Conservation (phyloP, 306 rosid genomes). For the Malus orientalis region DNA sequence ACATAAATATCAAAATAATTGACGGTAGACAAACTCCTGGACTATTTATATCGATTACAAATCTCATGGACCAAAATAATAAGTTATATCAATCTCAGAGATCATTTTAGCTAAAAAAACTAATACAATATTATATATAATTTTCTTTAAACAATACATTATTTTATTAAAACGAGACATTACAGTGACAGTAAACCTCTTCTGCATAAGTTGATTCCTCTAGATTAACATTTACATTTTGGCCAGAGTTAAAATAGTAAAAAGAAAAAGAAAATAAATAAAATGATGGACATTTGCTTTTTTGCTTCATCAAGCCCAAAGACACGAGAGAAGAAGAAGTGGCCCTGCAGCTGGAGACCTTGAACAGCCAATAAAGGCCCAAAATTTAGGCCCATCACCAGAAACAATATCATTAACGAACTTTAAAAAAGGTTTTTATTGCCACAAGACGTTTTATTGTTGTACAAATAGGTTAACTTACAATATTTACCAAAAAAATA, state of each 20-base stretch:
- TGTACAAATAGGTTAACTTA: neutral
- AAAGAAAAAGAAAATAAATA: neutral
- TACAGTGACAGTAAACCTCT: no score
- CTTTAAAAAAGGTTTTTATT: neutral
- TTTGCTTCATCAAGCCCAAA: neutral
- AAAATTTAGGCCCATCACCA: neutral
- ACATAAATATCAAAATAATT: no score
- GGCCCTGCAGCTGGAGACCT: neutral
- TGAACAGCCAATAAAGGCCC: neutral
- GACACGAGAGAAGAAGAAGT: neutral
- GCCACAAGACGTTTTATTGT: neutral
- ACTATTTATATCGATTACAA: no score
- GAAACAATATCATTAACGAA: neutral
- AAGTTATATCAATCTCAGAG: no score
- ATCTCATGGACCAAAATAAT: fast-evolving
- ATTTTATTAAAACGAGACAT: no score
- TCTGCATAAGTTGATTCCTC: no score
- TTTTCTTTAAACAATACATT: no score
- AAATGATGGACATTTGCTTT: neutral
- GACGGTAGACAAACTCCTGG: no score
- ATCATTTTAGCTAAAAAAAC: no score
- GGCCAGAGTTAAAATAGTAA: neutral
- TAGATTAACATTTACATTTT: neutral
- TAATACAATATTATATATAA: no score
- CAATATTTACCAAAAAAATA: neutral